Evolutionary conservation across 257 asterid genomes (phyloP), one percentile per base, ranked within the genome.

Genomic region (Salvia hispanica): DNA sequence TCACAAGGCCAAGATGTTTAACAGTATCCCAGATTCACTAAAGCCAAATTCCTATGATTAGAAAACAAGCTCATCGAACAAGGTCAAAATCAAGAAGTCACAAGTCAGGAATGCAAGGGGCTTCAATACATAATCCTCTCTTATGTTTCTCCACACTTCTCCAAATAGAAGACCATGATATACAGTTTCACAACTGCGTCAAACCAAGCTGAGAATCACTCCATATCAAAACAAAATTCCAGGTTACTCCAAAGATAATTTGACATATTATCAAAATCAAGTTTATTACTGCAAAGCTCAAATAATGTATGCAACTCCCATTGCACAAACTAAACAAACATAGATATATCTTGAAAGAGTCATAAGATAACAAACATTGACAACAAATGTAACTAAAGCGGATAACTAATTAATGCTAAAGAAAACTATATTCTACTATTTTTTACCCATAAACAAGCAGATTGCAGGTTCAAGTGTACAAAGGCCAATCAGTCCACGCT

Each of bases 401-500:
- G 11, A 11, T 39, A 48, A 12, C 16, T 58, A 58, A n/a, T n/a
- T n/a, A n/a, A 43, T 13, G 62, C 16, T 36, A 34, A 42, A 31
- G 16, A 16, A 45, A 54, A 55, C 21, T 51, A 66, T 52, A 8
- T 1, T 44, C 46, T 37, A 69, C 3, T 7, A 15, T 64, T 18
- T n/a, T 13, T 8, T 8, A 11, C 51, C 28, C 45, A 2, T 3
- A 36, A 12, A 1, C 18, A 28, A 73, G 66, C 36, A 68, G 40
- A 44, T 54, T 44, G 21, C 18, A 40, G 58, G 58, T 37, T 82
- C 82, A 92, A 44, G 85, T 86, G 71, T 92, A 89, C 64, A 87
- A 66, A 50, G 96, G 95, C 96, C 95, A 89, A 71, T 92, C 96
- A 15, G 98, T 92, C 98, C 98, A 89, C 0, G 98, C 98, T 4